A percentile compares a stretch with the other conserved stretches of the same genome.
phyloP scores from a whole-genome alignment of 768 basidiomycete species.

The Russula abietina region DNA sequence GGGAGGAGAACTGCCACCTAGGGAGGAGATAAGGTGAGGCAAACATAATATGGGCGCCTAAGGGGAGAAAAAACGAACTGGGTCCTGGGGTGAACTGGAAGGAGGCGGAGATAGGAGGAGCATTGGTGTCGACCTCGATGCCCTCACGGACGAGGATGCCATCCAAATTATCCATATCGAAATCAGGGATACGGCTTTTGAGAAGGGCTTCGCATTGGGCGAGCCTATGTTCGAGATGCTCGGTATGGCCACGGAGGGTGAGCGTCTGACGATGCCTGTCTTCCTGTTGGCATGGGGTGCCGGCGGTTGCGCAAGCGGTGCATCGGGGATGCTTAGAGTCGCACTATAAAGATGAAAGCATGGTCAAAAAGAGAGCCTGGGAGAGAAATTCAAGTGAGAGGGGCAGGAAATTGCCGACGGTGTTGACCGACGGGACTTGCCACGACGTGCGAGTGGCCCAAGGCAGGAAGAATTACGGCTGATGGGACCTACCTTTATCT shows the following conservation, averaged over 20 bases:
- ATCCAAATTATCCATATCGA: constrained; percentile 61
- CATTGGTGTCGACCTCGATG: constrained; percentile 41
- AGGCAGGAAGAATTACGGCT: constrained; percentile 27
- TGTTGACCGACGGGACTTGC: constrained; percentile 46
- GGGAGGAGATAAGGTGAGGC: constrained; percentile 19
- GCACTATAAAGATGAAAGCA: constrained; percentile 47
- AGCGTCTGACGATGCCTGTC: constrained; percentile 84
- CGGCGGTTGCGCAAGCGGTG: constrained; percentile 76
- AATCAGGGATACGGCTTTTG: constrained; percentile 64
- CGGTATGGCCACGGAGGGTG: constrained; percentile 78
- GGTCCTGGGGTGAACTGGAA: constrained; percentile 31
- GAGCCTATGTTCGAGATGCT: constrained; percentile 75
- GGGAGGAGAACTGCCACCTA: constrained; percentile 30
- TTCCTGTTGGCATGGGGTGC: constrained; percentile 78
- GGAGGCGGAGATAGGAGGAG: constrained; percentile 22
- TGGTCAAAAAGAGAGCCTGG: constrained; percentile 23
- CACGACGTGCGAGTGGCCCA: constrained; percentile 19
- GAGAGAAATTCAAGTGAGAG: constrained; percentile 36
- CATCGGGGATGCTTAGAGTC: constrained; percentile 87
- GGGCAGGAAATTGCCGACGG: constrained; percentile 80
- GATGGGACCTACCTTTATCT: constrained; percentile 83
- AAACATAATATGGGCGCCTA: constrained; percentile 19
- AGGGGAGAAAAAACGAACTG: constrained; percentile 20
- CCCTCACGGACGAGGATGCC: constrained; percentile 60
- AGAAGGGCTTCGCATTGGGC: constrained; percentile 73